Conservation (phyloP, 1,284 basidiomycete species). For the Meira nashicola region DNA sequence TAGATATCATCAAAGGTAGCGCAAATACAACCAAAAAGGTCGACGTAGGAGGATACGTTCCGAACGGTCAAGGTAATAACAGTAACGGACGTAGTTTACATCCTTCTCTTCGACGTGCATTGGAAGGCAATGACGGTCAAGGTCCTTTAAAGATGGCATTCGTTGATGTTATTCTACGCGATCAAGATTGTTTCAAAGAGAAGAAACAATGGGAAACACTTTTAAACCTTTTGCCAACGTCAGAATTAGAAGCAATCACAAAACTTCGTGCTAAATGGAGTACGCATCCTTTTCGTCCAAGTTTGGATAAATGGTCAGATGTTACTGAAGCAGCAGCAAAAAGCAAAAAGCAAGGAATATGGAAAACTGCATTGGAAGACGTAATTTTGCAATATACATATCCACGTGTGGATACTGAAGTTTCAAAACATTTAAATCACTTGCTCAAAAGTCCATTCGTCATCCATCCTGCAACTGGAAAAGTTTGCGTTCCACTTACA, state of each 20-base stretch:
- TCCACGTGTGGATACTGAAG: slow-evolving; percentile 91
- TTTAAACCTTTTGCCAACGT: slow-evolving; percentile 66
- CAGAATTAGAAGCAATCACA: slow-evolving; percentile 35
- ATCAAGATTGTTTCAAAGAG: slow-evolving; percentile 79
- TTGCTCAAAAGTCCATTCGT: slow-evolving; percentile 97
- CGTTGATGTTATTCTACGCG: slow-evolving; percentile 66
- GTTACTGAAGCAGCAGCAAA: slow-evolving; percentile 54
- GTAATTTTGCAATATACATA: slow-evolving; percentile 92
- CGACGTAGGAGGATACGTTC: slow-evolving; percentile 55
- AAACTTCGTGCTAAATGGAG: slow-evolving; percentile 64
- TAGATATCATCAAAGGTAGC: slow-evolving; percentile 75
- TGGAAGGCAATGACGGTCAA: slow-evolving; percentile 30
- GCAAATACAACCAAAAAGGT: slow-evolving; percentile 80
- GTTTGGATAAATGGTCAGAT: slow-evolving; percentile 70
- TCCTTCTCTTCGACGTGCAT: slow-evolving; percentile 44
- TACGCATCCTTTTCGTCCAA: slow-evolving; percentile 59
- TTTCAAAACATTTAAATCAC: slow-evolving; percentile 95
- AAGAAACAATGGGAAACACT: slow-evolving; percentile 71
- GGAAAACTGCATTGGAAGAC: slow-evolving; percentile 62
- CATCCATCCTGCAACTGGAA: slow-evolving; percentile 90
- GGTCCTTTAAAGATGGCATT: slow-evolving; percentile 63
- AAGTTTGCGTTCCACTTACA: slow-evolving; percentile 90
- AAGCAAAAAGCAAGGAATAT: slow-evolving; percentile 35
- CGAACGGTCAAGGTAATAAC: not conserved
- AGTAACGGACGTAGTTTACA: slow-evolving; percentile 53